Percentiles rank a stretch among this genome's conserved stretches.
Conservation (phyloP, 495 filamentous ascomycete species). For the Thozetella sp. region DNA sequence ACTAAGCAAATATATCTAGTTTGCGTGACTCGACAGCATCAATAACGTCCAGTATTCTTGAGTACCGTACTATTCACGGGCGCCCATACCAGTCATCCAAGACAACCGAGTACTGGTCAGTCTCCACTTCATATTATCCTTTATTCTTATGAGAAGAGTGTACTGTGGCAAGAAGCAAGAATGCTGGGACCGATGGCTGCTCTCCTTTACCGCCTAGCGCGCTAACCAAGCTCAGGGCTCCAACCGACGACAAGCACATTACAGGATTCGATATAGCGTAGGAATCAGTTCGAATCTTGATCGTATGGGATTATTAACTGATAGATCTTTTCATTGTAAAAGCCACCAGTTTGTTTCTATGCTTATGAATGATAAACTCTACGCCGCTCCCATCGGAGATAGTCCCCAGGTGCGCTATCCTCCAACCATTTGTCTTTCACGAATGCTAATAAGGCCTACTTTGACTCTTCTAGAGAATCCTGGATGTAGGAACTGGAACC, state of each 20-base stretch:
- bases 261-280: constrained; percentile 25
- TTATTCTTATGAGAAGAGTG: too few relatives aligned
- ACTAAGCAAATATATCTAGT: too few relatives aligned
- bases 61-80: constrained; percentile 44
- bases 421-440: too few relatives aligned
- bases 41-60: constrained; percentile 43
- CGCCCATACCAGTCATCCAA: constrained; percentile 34
- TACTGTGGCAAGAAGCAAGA: too few relatives aligned
- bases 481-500: constrained; percentile 64
- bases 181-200: too few relatives aligned
- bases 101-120: constrained; percentile 23
- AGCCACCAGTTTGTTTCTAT: constrained; percentile 14
- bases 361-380: constrained; percentile 55
- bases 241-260: constrained; percentile 23
- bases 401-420: constrained; percentile 13
- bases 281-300: neutral
- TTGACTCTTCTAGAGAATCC: constrained; percentile 24
- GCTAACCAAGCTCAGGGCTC: too few relatives aligned
- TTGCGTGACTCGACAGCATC: constrained; percentile 35
- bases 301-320: neutral
- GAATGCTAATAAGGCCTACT: too few relatives aligned
- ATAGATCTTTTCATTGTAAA: too few relatives aligned
- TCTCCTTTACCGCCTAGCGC: too few relatives aligned
- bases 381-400: constrained; percentile 51
- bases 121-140: too few relatives aligned